These are phyloP conservation scores for Globisporangium nagaii DNA, from an alignment of 352 stramenopile genomes.

Conservation along the genomic window DNA sequence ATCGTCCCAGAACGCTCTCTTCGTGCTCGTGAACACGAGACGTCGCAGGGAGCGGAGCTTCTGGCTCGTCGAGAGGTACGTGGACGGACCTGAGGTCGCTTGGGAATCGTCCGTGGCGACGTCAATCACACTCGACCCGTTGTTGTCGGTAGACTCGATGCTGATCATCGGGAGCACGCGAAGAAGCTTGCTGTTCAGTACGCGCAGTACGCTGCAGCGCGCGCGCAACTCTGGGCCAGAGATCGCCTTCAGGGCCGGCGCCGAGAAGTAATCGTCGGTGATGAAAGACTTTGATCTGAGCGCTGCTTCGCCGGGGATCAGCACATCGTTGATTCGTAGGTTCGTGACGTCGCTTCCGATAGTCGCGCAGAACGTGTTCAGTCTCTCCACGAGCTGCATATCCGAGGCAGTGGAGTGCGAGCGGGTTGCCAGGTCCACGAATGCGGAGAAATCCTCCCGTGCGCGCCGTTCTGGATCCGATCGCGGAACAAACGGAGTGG, in stretches of 20 bases:
- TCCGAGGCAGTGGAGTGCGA: constrained; percentile 59
- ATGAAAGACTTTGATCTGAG: constrained; percentile 29
- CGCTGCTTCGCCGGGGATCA: constrained; percentile 28
- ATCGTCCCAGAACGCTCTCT: constrained; percentile 91
- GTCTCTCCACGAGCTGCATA: constrained; percentile 79
- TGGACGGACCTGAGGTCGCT: constrained; percentile 1
- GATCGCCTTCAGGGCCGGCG: constrained; percentile 52
- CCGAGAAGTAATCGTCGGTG: constrained; percentile 67
- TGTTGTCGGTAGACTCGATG: constrained; percentile 56
- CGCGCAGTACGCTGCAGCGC: constrained; percentile 87
- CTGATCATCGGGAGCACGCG: constrained; percentile 80
- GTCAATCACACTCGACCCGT: constrained; percentile 35
- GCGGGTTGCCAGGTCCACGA: constrained; percentile 57
- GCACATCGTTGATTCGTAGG: constrained; percentile 57
- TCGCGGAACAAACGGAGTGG: constrained; percentile 33
- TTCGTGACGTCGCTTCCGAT: constrained; percentile 84
- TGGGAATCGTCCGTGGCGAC: constrained; percentile 19
- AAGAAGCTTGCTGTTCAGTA: constrained; percentile 90
- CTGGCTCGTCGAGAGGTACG: constrained; percentile 57
- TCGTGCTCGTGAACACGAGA: constrained; percentile 89
- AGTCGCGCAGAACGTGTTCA: constrained; percentile 78
- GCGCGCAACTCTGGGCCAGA: constrained; percentile 80
- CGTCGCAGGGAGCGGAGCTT: constrained; percentile 72
- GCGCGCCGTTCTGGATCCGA: constrained; percentile 48
- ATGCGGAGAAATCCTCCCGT: constrained; percentile 42